Evolutionary conservation across 768 basidiomycete species (phyloP).

Genomic region (Hysterangium stoloniferum): DNA sequence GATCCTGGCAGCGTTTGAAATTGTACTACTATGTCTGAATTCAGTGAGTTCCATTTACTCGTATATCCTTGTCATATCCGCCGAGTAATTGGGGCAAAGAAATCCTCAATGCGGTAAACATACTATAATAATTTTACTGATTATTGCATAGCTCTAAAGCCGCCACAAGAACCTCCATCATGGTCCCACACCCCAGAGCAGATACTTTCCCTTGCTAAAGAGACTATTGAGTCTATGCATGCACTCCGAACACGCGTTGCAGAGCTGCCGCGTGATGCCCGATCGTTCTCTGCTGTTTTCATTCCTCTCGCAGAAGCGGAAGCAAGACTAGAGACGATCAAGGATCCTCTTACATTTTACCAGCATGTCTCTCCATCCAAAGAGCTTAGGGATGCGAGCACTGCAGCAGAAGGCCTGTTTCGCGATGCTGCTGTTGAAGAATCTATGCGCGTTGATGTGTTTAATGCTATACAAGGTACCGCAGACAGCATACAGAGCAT

Average conservation of each 20-base stretch:
- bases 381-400: slow-evolving; percentile 73
- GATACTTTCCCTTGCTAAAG: slow-evolving; percentile 47
- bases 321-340: slow-evolving; percentile 40
- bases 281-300: slow-evolving; percentile 65
- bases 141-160: slow-evolving; percentile 40
- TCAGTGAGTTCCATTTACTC: too few relatives aligned
- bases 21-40: too few relatives aligned
- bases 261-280: slow-evolving; percentile 45
- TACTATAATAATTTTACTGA: too few relatives aligned
- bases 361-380: slow-evolving; percentile 73
- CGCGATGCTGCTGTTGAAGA: slow-evolving; percentile 69
- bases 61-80: too few relatives aligned
- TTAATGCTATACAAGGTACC: slow-evolving; percentile 52
- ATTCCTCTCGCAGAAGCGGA: slow-evolving; percentile 51
- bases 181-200: slow-evolving; percentile 65
- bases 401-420: slow-evolving; percentile 59
- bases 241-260: slow-evolving; percentile 51
- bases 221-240: slow-evolving; percentile 50
- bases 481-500: slow-evolving; percentile 48
- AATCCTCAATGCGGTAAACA: too few relatives aligned
- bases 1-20: too few relatives aligned
- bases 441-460: slow-evolving; percentile 78
- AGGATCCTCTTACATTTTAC: slow-evolving; percentile 67
- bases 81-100: too few relatives aligned
- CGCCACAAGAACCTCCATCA: slow-evolving; percentile 56